Base-by-base conservation (phyloP, 2,329 filamentous ascomycete species). In the Colletotrichum chrysophilum region DNA sequence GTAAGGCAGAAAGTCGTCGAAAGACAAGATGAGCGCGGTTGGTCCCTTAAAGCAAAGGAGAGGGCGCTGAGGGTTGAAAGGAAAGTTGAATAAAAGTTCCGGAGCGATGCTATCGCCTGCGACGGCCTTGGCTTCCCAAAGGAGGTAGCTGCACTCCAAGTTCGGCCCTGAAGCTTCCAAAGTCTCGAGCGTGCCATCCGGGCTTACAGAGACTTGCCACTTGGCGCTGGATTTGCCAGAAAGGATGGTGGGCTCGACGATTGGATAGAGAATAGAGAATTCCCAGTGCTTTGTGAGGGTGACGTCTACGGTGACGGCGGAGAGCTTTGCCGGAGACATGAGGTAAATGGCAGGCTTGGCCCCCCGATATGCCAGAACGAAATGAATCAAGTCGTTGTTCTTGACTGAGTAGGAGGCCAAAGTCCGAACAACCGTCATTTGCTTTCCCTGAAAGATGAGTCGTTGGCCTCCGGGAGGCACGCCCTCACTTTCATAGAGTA, bases 1-100 rank as follows among this genome's bases (percentile, higher is more conserved):
- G 24, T 73, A 75, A 36, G 36, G 32, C 13, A 77, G 18, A 52
- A 76, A 58, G 14, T 70, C 24, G 24, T 32, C 43, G 48, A 74
- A 74, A 7, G 62, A 14, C 3, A 74, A 66, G 3, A 66, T 60
- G 21, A 30, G 38, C 7, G 28, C 36, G n/a, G n/a, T 13, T 6
- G 28, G 38, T n/a, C 55, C 13, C 5, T 14, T 14, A 13, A 32
- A 10, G 10, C 21, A 10, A 24, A 65, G 48, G 26, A 16, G 26
- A 4, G 76, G 58, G 2, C 43, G 30, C 14, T 62, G 48, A 7
- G 69, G 52, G 12, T 34, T 73, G 55, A 71, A 76, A 6, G 13
- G 12, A 13, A 16, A 18, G 8, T 30, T 30, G 3, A n/a, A 7
- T 10, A 38, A 43, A 13, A 4, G 3, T 14, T 32, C 24, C 1